A percentile compares a stretch with the other conserved stretches of the same genome.
These are phyloP conservation scores for Endoconidiophora polonica DNA, from an alignment of 2,329 filamentous ascomycete species.

Conservation along the genomic window DNA sequence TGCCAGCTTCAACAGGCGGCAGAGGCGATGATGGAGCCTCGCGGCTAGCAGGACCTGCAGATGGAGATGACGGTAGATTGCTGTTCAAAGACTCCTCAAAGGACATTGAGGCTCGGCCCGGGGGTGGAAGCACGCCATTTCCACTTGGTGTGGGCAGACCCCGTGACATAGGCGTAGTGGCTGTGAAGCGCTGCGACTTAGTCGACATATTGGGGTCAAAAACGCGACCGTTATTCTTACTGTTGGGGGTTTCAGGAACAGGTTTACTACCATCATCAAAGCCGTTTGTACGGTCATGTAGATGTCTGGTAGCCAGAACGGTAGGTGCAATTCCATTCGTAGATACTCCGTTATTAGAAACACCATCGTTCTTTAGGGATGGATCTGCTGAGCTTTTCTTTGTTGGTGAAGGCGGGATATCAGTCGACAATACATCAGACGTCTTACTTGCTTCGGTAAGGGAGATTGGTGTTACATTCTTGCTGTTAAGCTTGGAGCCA, in stretches of 20 bases:
- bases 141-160: constrained; percentile 11
- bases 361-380: constrained; percentile 5
- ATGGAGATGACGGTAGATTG: constrained; percentile 8
- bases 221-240: neutral
- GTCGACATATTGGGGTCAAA: neutral
- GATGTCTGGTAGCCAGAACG: constrained; percentile 6
- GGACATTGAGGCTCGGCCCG: constrained; percentile 10
- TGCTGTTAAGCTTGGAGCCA: neutral
- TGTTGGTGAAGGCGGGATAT: constrained; percentile 11
- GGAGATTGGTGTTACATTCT: neutral
- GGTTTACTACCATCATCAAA: neutral
- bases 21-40: constrained; percentile 12
- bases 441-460: neutral
- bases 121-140: constrained; percentile 9
- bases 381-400: constrained; percentile 14
- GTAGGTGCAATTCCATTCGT: constrained; percentile 5
- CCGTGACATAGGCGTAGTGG: constrained; percentile 11
- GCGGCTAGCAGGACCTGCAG: constrained; percentile 1
- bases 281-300: constrained; percentile 2
- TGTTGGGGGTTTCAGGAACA: constrained; percentile 6
- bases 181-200: constrained; percentile 6
- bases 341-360: neutral
- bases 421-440: neutral
- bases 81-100: constrained; percentile 11
- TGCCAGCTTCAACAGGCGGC: constrained; percentile 26